Evolutionary conservation across 768 basidiomycete species (phyloP), one percentile per base, ranked within the genome.

Genomic region (Hydnomerulius pinastri): DNA sequence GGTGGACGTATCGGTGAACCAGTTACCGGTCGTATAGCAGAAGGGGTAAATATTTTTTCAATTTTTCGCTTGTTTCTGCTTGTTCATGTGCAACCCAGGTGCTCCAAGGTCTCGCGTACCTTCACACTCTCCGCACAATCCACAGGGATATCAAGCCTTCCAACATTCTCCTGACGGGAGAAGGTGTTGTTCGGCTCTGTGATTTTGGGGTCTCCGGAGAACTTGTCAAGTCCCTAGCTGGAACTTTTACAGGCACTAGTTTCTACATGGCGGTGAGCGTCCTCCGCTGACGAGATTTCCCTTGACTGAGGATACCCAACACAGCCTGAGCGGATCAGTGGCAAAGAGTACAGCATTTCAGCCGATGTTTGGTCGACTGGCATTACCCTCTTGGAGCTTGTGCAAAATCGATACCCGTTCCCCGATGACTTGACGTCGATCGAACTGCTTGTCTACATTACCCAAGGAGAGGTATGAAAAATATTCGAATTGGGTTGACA

Each of bases 301-400:
- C 4, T 32, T 47, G 24, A 15, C 33, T 64, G 38, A 64, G 17
- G 32, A 28, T 13, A 41, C 18, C 25, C 39, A 48, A 32, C 55
- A 45, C 56, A 93, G 90, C 96, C 96, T 42, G 96, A 98, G 71
- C 87, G 96, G 54, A 95, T 98, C 53, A 86, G 85, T 59, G 96
- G 96, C 5, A 81, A 87, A 48, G 84, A 88, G 57, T 99, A 97
- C 67, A 91, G 91, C 27, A 96, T 97, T 62, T 85, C 92, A 50
- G 92, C 95, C 30, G 95, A 99, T 66, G 95, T 99, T 20, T 99
- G 97, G 97, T 98, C 95, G 1, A 88, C 93, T 12, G 97, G 96
- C 20, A 87, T 99, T 38, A 90, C 94, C 0, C 78, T 99, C 28
- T 79, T 98, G 58, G 97, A 98, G 71, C 82, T 99, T 20, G 90